These are phyloP conservation scores for Trichoderma aggressivum DNA, from an alignment of 2,329 filamentous ascomycete genomes.

Conservation along the genomic window DNA sequence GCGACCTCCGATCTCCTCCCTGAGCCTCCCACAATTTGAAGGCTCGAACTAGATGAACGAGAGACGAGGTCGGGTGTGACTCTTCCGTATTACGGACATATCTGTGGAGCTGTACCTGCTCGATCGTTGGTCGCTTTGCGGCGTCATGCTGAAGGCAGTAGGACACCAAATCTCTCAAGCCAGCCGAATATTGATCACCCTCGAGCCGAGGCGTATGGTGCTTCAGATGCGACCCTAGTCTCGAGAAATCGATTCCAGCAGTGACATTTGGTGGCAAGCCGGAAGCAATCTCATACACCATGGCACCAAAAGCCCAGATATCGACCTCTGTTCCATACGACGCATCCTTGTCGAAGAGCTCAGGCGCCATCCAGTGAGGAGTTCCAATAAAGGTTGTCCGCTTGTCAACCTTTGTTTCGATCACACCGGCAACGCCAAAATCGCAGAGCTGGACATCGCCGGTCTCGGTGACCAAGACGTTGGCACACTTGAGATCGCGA, in stretches of 20 bases:
- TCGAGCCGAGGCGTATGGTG: conserved; percentile 65
- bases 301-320: conserved; percentile 82
- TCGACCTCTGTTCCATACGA: conserved; percentile 72
- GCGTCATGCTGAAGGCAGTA: conserved; percentile 71
- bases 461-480: conserved; percentile 74
- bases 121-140: conserved; percentile 64
- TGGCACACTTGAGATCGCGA: conserved; percentile 71
- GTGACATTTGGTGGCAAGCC: conserved; percentile 69
- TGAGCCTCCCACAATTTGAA: conserved; percentile 74
- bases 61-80: conserved; percentile 59
- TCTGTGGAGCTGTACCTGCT: conserved; percentile 64
- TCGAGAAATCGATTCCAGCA: conserved; percentile 46
- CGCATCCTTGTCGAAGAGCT: conserved; percentile 63
- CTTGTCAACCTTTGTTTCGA: conserved; percentile 73
- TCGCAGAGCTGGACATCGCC: conserved; percentile 79
- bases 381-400: conserved; percentile 79
- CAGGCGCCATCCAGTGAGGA: conserved; percentile 82
- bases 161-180: conserved; percentile 66
- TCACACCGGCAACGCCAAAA: conserved; percentile 76
- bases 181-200: conserved; percentile 66
- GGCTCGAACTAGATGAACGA: conserved; percentile 64
- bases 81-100: conserved; percentile 63
- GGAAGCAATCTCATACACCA: conserved; percentile 77
- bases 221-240: conserved; percentile 56
- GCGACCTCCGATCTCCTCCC: conserved; percentile 65